These are phyloP conservation scores for Xylaria acuta DNA, from an alignment of 495 filamentous ascomycete genomes.

Conservation along the genomic window DNA sequence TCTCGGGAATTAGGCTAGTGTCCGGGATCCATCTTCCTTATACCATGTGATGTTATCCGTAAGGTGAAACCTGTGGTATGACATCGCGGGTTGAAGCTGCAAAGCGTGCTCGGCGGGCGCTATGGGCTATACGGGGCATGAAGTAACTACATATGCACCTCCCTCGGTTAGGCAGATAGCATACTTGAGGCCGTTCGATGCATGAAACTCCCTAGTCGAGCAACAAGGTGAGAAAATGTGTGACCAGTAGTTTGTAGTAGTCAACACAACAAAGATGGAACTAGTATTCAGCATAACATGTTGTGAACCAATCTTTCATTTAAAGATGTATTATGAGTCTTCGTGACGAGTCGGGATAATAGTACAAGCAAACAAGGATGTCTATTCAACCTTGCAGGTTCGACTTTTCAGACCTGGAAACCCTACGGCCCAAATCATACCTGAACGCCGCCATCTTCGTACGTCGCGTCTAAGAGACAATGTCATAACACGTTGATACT, in stretches of 20 bases:
- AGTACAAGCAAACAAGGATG: conserved; percentile 18
- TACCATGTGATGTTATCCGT: neutral
- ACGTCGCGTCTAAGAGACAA: neutral
- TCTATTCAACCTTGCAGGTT: neutral
- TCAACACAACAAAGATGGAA: neutral
- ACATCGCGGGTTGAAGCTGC: neutral
- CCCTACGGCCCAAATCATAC: neutral
- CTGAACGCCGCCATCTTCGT: conserved; percentile 2
- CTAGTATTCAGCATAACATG: neutral
- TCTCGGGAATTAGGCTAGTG: neutral
- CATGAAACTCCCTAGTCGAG: neutral
- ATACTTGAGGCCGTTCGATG: neutral
- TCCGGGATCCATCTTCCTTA: neutral
- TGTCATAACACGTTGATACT: conserved; percentile 18
- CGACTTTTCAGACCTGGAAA: conserved; percentile 5
- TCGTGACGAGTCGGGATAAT: neutral
- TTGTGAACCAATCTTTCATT: neutral
- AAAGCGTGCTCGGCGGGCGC: neutral
- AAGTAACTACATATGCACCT: too few species aligned
- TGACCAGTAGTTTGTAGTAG: neutral
- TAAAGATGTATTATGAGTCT: neutral
- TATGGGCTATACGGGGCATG: too few species aligned
- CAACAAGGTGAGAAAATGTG: neutral
- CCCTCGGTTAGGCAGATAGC: neutral
- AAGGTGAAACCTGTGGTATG: neutral